Evolutionary conservation across 2,329 filamentous ascomycete genomes (phyloP), one percentile per base, ranked within the genome.

Genomic region (Aspergillus alliaceus): DNA sequence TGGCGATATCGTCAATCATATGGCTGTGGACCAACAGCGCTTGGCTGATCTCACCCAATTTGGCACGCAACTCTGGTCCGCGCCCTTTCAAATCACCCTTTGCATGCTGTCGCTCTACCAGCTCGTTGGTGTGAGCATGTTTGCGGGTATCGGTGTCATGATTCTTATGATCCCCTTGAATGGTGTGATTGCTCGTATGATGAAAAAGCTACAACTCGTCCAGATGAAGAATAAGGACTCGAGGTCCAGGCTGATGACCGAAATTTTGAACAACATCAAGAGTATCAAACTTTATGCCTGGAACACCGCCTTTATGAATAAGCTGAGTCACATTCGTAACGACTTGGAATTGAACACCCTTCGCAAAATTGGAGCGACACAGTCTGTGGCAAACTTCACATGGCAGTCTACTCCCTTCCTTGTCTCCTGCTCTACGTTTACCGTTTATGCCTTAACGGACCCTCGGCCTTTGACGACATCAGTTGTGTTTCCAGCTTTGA

Each of bases 181-280:
- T 72, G 93, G 93, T 49, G 81, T 95, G 60, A 95, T 98, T 70
- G 93, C 95, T 24, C 86, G 89, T 57, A 83, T 96, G 66, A 97
- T 97, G 90, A 97, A 96, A 79, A 91, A 84, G 42, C 79, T 99
- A 66, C 96, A 99, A 72, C 96, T 98, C 76, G 82, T 87, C 63
- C 95, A 99, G 79, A 99, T 99, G 95, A 96, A 96, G 81, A 98
- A 98, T 80, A 99, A 99, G 79, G 95, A 99, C 69, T 85, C 92
- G 37, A 86, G 95, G 70, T 96, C 93, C 47, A 86, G 93, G 50
- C 79, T 99, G 57, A 97, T 98, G 82, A 96, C 93, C 6, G 95
- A 99, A 75, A 99, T 99, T 64, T 82, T 99, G 70, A 97, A 96
- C 81, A 98, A 98, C 77, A 99, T 99, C 90, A 99, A 99, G 81